Evolutionary conservation across 352 stramenopile genomes (phyloP).

Genomic region (Globisporangium polare): DNA sequence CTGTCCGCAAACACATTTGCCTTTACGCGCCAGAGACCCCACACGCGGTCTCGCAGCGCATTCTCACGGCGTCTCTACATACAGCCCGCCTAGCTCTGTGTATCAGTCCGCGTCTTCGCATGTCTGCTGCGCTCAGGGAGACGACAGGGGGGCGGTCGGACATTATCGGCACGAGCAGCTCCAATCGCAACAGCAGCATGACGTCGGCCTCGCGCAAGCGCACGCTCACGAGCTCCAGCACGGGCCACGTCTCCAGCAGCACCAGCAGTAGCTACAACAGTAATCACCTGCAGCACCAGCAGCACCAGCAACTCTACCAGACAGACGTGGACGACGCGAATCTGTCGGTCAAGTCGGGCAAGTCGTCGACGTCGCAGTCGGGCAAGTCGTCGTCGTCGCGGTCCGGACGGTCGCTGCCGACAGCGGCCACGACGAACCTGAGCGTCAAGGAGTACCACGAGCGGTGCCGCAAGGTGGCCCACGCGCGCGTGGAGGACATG

Average conservation of each 20-base stretch:
- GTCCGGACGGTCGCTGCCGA: neutral
- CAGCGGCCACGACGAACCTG: neutral
- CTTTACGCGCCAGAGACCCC: too few relatives aligned
- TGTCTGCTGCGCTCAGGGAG: neutral
- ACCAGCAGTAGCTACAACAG: neutral
- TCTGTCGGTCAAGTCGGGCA: constrained; percentile 7
- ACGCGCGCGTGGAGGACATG: constrained; percentile 20
- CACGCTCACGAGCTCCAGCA: constrained; percentile 15
- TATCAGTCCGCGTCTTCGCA: neutral
- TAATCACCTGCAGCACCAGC: neutral
- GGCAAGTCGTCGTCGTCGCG: constrained; percentile 1
- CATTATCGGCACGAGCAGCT: constrained; percentile 7
- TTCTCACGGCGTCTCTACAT: neutral
- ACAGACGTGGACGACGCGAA: neutral
- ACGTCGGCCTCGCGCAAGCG: constrained; percentile 10
- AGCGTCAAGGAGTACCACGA: constrained; percentile 12
- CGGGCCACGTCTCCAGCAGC: neutral
- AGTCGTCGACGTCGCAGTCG: constrained; percentile 4
- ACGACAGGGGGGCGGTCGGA: neutral
- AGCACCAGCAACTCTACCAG: neutral
- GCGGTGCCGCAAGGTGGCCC: constrained; percentile 13
- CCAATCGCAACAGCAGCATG: constrained; percentile 8
- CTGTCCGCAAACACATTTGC: too few relatives aligned
- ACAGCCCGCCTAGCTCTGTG: neutral
- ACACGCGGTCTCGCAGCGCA: too few relatives aligned